Evolutionary conservation across 2,329 filamentous ascomycete species (phyloP).

Genomic region (Alternaria tenuissima): DNA sequence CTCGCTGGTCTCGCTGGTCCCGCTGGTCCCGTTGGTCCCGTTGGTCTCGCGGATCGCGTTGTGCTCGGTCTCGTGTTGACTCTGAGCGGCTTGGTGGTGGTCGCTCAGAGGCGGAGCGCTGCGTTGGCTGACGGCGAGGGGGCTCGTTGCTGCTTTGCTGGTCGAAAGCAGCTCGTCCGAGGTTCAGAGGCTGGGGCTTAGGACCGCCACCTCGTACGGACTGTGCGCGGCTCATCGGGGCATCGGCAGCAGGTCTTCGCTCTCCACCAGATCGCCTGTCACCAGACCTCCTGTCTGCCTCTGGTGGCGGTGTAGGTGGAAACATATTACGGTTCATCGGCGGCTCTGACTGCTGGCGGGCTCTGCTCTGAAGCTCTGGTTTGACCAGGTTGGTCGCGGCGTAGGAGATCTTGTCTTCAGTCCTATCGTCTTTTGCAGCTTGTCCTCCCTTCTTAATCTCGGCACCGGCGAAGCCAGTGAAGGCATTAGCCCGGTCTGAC

Average conservation of each 20-base stretch:
- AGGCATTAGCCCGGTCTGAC: conserved; percentile 80
- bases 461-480: conserved; percentile 80
- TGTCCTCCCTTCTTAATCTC: conserved; percentile 75
- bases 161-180: conserved; percentile 59
- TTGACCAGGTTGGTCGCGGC: conserved; percentile 94
- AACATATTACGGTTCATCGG: conserved; percentile 82
- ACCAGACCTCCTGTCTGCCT: conserved; percentile 67
- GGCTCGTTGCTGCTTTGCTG: conserved; percentile 42
- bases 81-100: conserved; percentile 50
- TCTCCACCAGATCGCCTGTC: conserved; percentile 26
- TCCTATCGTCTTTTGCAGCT: conserved; percentile 77
- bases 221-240: conserved; percentile 56
- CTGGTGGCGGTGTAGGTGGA: conserved; percentile 97
- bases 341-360: conserved; percentile 83
- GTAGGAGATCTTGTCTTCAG: conserved; percentile 84
- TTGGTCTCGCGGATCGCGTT: conserved; percentile 14
- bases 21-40: conserved; percentile 2
- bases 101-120: conserved; percentile 56
- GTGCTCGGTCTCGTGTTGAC: conserved; percentile 41
- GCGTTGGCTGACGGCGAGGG: conserved; percentile 48
- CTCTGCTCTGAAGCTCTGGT: conserved; percentile 77
- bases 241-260: conserved; percentile 27
- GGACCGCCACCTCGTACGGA: conserved; percentile 59
- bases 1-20: conserved; percentile 9
- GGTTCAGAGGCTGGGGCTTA: conserved; percentile 58